These are phyloP conservation scores for Scutellaria barbata DNA, from an alignment of 257 asterid genomes.

Conservation along the genomic window DNA sequence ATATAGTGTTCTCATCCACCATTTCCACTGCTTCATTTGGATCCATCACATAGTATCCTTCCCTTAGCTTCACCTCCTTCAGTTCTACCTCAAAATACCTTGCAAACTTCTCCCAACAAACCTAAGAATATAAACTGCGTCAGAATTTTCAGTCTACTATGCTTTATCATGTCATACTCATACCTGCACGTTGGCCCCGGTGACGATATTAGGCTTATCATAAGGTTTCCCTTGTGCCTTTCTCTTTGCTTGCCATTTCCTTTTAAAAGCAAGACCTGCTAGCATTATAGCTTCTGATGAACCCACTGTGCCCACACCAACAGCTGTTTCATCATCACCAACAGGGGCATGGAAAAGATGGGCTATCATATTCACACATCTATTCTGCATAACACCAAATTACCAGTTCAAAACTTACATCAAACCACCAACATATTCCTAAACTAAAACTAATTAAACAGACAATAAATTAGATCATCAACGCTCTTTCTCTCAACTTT, in stretches of 20 bases:
- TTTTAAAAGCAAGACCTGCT: slow-evolving; percentile 84
- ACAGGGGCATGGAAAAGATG: slow-evolving; percentile 76
- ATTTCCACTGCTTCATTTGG: slow-evolving; percentile 69
- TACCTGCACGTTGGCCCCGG: slow-evolving; percentile 79
- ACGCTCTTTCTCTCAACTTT: background rate
- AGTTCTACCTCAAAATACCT: slow-evolving; percentile 80
- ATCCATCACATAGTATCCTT: slow-evolving; percentile 75
- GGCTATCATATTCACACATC: slow-evolving; percentile 81
- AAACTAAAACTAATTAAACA: background rate
- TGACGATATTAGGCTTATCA: slow-evolving; percentile 70
- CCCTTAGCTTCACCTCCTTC: slow-evolving; percentile 71
- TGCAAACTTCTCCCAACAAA: slow-evolving; percentile 85
- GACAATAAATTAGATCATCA: no score
- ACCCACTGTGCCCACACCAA: slow-evolving; percentile 85
- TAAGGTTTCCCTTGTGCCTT: slow-evolving; percentile 62
- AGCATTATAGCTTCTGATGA: slow-evolving; percentile 92
- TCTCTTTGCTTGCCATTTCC: slow-evolving; percentile 77
- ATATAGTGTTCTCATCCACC: slow-evolving; percentile 81
- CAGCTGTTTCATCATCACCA: slow-evolving; percentile 59
- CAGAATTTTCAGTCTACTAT: background rate
- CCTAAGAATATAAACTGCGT: slow-evolving; percentile 41
- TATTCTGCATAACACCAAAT: slow-evolving; percentile 52
- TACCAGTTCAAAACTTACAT: background rate
- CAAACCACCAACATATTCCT: background rate
- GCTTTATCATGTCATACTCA: no score